These are phyloP conservation scores for Cordyceps cateniannulata DNA, from an alignment of 2,329 filamentous ascomycete species.

Conservation along the genomic window DNA sequence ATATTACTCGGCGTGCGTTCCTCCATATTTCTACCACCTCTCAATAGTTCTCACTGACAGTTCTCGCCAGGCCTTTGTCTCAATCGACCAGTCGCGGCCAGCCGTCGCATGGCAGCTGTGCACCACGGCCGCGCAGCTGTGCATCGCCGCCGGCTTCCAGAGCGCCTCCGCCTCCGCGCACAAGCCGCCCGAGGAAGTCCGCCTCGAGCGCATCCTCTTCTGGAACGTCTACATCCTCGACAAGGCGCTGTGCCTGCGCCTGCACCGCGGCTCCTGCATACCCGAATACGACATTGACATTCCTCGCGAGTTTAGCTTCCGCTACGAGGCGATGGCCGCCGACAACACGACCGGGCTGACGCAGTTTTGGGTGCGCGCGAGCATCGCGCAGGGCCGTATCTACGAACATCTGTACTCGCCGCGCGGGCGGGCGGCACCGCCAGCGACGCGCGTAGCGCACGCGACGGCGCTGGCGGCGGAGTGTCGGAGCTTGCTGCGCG, in stretches of 20 bases:
- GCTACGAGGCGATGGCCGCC: slow-evolving; percentile 25
- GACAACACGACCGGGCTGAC: slow-evolving; percentile 30
- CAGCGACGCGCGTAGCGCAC: slow-evolving; percentile 32
- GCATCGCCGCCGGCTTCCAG: slow-evolving; percentile 57
- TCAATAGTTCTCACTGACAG: not conserved
- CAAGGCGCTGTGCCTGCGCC: slow-evolving; percentile 49
- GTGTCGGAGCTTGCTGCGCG: slow-evolving; percentile 30
- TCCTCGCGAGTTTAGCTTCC: slow-evolving; percentile 35
- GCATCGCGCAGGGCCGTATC: slow-evolving; percentile 50
- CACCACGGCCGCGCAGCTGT: slow-evolving; percentile 51
- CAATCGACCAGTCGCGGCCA: slow-evolving; percentile 55
- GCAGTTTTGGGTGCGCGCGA: slow-evolving; percentile 47
- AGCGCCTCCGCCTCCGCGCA: slow-evolving; percentile 30
- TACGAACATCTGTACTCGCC: slow-evolving; percentile 51
- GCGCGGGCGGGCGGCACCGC: slow-evolving; percentile 33
- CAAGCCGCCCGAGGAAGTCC: slow-evolving; percentile 25
- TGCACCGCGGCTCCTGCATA: slow-evolving; percentile 52
- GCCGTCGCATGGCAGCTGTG: slow-evolving; percentile 58
- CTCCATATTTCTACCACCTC: no score
- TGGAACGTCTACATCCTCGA: slow-evolving; percentile 52
- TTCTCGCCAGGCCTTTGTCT: slow-evolving; percentile 45
- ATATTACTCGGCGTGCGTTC: slow-evolving; percentile 47
- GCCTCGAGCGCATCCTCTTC: slow-evolving; percentile 37
- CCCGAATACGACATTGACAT: slow-evolving; percentile 55
- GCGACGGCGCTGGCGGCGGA: slow-evolving; percentile 33